Base-by-base conservation (phyloP, 345 rosid species). In the Ceriops zippeliana region DNA sequence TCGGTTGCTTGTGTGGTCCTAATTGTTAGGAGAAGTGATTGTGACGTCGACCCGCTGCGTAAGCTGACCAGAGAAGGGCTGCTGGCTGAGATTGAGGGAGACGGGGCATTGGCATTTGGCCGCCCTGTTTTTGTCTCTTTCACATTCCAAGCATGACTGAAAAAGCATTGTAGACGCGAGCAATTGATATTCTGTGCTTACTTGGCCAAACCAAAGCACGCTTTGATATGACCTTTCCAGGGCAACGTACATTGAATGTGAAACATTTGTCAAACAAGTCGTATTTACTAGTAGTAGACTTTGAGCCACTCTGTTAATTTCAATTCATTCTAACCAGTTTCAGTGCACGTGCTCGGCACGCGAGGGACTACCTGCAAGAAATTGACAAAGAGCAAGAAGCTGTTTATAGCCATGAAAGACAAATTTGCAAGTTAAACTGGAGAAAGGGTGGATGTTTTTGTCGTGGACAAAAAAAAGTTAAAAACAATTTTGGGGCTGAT, bases 211-310 rank as follows among this genome's bases (percentile, higher is more conserved):
- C 2, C 9, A 51, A 56, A 5, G 46, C 75, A 58, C 53, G 70
- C 75, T n/a, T 58, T 0, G 38, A 21, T 26, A 0, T 59, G 42
- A 60, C 67, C 62, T 8, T 13, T 20, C 37, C 63, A 37, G 24
- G 27, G 27, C 7, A 28, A 31, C 51, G 52, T 59, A 66, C 53
- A 32, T 73, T 66, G 66, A 73, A 65, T 65, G 51, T 38, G 5
- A 7, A 58, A 58, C 31, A 42, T 58, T 16, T 16, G 58, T 57
- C 65, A 42, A 42, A 31, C 47, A 24, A 34, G 17, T 38, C 51
- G 31, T 16, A n/a, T 3, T 1, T 28, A 7, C 58, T 28, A 31
- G 30, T 6, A 6, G 49, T 42, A 3, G 13, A 17, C 49, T 5
- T 31, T n/a, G 26, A 6, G 22, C 7, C 21, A 58, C 37, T 13